phyloP scores from a whole-genome alignment of 495 filamentous ascomycete species.

The Penicillium canariense region DNA sequence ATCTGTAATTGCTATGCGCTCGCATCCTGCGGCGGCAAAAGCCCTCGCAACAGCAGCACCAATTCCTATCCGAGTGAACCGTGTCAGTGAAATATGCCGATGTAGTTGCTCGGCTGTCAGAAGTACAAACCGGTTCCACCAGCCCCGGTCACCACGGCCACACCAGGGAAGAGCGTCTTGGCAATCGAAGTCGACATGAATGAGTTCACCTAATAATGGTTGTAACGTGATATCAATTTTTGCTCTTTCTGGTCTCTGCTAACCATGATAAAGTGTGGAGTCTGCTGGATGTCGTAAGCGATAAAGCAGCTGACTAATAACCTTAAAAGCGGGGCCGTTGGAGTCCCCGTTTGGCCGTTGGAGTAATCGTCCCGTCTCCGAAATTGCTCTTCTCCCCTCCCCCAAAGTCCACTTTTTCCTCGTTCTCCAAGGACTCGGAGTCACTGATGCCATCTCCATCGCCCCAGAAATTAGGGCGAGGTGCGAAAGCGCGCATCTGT shows the following conservation, averaged over 20 bases:
- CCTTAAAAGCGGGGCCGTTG: constrained; percentile 17
- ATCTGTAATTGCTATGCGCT: constrained; percentile 50
- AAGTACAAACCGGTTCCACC: constrained; percentile 26
- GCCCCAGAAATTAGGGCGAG: constrained; percentile 29
- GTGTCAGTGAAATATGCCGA: background rate
- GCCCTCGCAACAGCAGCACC: constrained; percentile 50
- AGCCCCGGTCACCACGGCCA: constrained; percentile 33
- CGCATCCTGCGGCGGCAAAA: constrained; percentile 51
- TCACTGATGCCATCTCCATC: constrained; percentile 37
- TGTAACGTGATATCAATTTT: too few species aligned
- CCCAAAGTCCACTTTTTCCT: constrained; percentile 17
- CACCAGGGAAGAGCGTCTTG: constrained; percentile 26
- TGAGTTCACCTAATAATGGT: background rate
- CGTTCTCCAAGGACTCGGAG: constrained; percentile 31
- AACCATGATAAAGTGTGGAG: too few species aligned
- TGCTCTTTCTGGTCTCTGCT: too few species aligned
- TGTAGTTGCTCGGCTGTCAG: background rate
- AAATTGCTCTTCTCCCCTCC: constrained; percentile 1
- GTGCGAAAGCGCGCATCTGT: constrained; percentile 39
- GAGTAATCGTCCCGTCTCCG: constrained; percentile 7
- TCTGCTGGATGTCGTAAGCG: too few species aligned
- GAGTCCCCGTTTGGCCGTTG: constrained; percentile 21
- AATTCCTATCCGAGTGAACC: constrained; percentile 41
- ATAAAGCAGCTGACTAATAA: too few species aligned
- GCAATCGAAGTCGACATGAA: background rate